These are phyloP conservation scores for Hemisphaericaspora xylanilytica DNA, from an alignment of 1,139 yeast genomes.

Conservation along the genomic window DNA sequence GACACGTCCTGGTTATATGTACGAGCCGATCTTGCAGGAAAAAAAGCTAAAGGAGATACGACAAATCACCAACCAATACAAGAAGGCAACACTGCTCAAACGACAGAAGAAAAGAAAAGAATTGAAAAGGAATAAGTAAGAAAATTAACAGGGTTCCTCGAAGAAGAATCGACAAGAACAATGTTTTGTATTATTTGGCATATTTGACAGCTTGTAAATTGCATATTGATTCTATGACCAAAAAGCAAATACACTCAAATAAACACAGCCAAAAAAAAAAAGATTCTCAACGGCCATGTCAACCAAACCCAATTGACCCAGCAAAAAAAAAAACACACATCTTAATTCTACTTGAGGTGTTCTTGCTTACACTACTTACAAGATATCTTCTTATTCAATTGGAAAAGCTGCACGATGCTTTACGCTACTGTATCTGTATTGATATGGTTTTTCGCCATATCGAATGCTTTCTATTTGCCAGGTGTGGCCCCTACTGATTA, in stretches of 20 bases:
- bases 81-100: constrained; percentile 19
- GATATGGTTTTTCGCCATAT: constrained; percentile 21
- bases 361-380: neutral
- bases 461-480: constrained; percentile 77
- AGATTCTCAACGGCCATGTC: too few species aligned
- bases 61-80: constrained; percentile 31
- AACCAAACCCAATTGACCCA: too few species aligned
- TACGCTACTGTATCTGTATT: constrained; percentile 16
- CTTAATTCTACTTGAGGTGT: neutral
- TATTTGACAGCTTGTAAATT: too few species aligned
- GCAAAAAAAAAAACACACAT: neutral
- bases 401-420: constrained; percentile 4
- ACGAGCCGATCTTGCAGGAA: constrained; percentile 34
- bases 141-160: too few species aligned
- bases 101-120: constrained; percentile 2
- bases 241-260: too few species aligned
- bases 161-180: too few species aligned
- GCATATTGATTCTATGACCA: too few species aligned
- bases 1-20: constrained; percentile 56
- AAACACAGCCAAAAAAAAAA: too few species aligned
- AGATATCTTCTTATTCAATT: neutral
- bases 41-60: constrained; percentile 52
- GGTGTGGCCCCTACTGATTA: constrained; percentile 95
- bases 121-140: neutral
- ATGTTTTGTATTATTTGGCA: too few species aligned